Conservation (phyloP, 352 stramenopile genomes). For the Nothophytophthora sp. region DNA sequence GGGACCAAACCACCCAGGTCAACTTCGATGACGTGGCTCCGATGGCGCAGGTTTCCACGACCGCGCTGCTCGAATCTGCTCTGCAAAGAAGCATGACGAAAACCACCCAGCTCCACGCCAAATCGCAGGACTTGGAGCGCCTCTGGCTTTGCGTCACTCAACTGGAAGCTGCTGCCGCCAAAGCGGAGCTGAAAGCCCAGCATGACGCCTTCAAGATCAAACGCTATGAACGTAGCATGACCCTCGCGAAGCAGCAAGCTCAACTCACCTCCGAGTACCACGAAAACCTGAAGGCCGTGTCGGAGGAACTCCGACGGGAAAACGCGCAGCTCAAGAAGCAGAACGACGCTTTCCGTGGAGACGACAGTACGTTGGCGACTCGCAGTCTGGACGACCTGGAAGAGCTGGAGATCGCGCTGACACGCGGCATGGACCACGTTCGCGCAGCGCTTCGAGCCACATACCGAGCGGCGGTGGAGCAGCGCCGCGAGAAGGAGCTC, state of each 20-base stretch:
- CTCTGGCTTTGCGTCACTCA: slow-evolving; percentile 28
- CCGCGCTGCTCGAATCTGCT: slow-evolving; percentile 24
- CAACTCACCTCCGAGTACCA: slow-evolving; percentile 33
- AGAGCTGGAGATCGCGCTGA: slow-evolving; percentile 35
- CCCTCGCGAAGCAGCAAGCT: slow-evolving; percentile 33
- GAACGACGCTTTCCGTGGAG: slow-evolving; percentile 21
- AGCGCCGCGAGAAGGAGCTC: slow-evolving; percentile 19
- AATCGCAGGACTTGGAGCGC: slow-evolving; percentile 46
- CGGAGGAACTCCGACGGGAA: slow-evolving; percentile 20
- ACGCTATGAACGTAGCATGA: slow-evolving; percentile 29
- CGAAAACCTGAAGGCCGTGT: slow-evolving; percentile 23
- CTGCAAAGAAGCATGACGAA: slow-evolving; percentile 38
- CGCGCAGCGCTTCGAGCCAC: slow-evolving; percentile 26
- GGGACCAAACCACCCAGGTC: slow-evolving; percentile 34
- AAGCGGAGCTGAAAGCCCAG: slow-evolving; percentile 19
- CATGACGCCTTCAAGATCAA: slow-evolving; percentile 26
- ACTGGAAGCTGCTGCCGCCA: slow-evolving; percentile 15
- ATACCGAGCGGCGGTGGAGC: slow-evolving; percentile 26
- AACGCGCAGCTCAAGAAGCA: slow-evolving; percentile 23
- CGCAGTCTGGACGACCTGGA: slow-evolving; percentile 45
- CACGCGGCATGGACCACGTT: slow-evolving; percentile 27
- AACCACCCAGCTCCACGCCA: slow-evolving; percentile 38
- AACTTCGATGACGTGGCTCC: slow-evolving; percentile 8
- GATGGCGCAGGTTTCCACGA: not conserved
- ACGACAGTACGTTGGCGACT: slow-evolving; percentile 18